Evolutionary conservation across 495 filamentous ascomycete genomes (phyloP).

Genomic region (Aspergillus egyptiacus): DNA sequence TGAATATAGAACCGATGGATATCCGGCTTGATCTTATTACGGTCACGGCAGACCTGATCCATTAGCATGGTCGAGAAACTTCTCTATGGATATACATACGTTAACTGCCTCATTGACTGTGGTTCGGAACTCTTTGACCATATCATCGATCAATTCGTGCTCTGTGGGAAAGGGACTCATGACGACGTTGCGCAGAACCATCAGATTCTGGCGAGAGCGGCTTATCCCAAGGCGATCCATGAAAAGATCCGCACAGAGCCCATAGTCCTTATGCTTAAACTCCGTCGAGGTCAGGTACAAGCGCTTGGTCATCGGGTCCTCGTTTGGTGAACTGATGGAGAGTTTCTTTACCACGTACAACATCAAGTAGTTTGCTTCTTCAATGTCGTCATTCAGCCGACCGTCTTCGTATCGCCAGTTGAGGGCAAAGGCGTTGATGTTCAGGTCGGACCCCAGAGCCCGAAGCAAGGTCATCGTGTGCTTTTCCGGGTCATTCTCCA

Average conservation of each 20-base stretch:
- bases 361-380: conserved; percentile 47
- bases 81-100: conserved; percentile 16
- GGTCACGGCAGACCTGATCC: not conserved
- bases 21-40: not conserved
- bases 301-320: conserved; percentile 28
- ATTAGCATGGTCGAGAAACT: not conserved
- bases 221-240: conserved; percentile 32
- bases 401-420: conserved; percentile 33
- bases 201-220: conserved; percentile 23
- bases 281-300: conserved; percentile 40
- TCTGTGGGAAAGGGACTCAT: conserved; percentile 38
- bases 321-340: conserved; percentile 31
- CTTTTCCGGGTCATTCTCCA: not conserved
- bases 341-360: conserved; percentile 34
- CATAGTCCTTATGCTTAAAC: conserved; percentile 36
- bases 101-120: conserved; percentile 28
- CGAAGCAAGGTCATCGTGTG: conserved; percentile 25
- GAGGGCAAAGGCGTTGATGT: conserved; percentile 42
- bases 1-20: conserved; percentile 2
- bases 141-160: conserved; percentile 24
- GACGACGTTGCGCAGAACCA: conserved; percentile 37
- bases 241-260: conserved; percentile 33
- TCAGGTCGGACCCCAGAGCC: conserved; percentile 39
- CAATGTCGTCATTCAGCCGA: conserved; percentile 39
- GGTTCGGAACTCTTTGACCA: conserved; percentile 23